phyloP scores from a whole-genome alignment of 345 rosid genomes.

The Citrus maxima region DNA sequence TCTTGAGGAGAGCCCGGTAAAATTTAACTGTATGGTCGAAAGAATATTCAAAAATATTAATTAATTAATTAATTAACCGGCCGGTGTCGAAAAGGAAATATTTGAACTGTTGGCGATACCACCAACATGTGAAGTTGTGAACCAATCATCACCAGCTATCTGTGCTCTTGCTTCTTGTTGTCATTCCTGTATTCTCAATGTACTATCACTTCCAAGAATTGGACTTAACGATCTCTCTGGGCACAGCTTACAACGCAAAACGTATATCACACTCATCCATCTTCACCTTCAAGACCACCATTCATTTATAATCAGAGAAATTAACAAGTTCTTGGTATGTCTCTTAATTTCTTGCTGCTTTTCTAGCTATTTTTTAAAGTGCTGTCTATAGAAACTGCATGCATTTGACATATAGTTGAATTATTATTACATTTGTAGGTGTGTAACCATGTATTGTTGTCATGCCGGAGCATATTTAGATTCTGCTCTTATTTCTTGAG shows the following conservation, averaged over 20 bases:
- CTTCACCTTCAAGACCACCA: too few species aligned
- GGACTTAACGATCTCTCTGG: neutral
- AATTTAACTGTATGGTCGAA: neutral
- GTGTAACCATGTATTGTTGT: neutral
- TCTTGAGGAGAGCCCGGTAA: neutral
- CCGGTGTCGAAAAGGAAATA: neutral
- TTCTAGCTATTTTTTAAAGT: neutral
- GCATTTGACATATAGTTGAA: neutral
- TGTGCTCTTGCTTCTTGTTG: neutral
- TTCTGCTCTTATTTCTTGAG: slow-evolving; percentile 1
- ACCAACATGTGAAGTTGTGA: slow-evolving; percentile 15
- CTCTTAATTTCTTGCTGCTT: neutral
- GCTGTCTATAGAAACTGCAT: neutral
- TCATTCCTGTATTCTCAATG: neutral
- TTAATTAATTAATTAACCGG: neutral
- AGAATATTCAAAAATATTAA: neutral
- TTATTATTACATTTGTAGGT: neutral
- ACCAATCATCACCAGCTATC: slow-evolving; percentile 17
- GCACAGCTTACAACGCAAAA: neutral
- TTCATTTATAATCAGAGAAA: neutral
- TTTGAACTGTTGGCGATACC: slow-evolving; percentile 23
- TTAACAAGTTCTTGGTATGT: slow-evolving; percentile 11
- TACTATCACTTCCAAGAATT: neutral
- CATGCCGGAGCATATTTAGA: neutral
- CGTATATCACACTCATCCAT: too few species aligned